Base-by-base conservation (phyloP, 2,329 filamentous ascomycete genomes). In the Calonectria ilicicola region DNA sequence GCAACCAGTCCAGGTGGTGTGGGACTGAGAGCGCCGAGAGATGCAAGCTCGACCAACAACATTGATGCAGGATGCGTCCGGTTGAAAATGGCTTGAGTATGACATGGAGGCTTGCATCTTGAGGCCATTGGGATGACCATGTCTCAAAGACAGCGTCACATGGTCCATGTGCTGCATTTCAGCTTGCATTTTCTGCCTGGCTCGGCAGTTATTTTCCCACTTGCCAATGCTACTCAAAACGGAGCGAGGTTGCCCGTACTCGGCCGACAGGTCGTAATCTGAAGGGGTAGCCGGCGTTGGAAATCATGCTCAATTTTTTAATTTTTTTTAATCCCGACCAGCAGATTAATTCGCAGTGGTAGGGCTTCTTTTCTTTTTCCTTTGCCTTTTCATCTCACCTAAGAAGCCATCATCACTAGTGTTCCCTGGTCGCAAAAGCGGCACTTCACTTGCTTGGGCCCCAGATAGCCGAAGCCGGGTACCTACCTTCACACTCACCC, bases 381-480 rank as follows among this genome's bases (percentile, higher is more conserved):
- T n/a, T n/a, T n/a, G n/a, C n/a, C n/a, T n/a, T 38, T 21, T 6
- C 17, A 15, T 49, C 46, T 15, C 46, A 23, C 17, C 46, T 14
- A 32, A 32, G 49, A 60, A 65, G 32, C 29, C 51, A 62, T 27
- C 51, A 62, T 70, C 42, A 32, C 42, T 46, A 65, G 27, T 23
- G n/a, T 53, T 40, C 26, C 40, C 40, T 23, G 40, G 47, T 21
- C 14, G 19, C 42, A 58, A 38, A 32, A 14, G 10, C 53, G 29
- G 29, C n/a, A 58, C 10, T 58, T 38, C 21, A 21, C 6, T 5
- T 15, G 21, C 32, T 3, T 38, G n/a, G 29, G 10, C 32, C 32
- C 6, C 8, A 47, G 62, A 46, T 32, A 62, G 44, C 62, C 51
- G 68, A 70, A 56, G 53, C 67, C 26, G 26, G 35, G 63, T 65